Conservation (phyloP, 1,284 basidiomycete species). For the Moniliophthora roreri region DNA sequence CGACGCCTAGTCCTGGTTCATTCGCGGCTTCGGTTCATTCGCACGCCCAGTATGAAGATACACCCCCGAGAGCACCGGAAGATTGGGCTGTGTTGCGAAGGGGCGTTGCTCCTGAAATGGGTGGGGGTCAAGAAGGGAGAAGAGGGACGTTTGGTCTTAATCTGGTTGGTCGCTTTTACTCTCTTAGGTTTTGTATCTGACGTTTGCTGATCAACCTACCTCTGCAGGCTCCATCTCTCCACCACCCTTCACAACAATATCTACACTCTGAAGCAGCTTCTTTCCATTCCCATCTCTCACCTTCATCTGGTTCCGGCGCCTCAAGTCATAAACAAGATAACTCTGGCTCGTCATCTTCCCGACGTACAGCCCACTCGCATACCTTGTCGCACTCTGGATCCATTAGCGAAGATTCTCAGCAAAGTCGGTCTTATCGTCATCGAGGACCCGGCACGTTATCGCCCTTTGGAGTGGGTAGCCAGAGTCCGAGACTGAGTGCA, state of each 20-base stretch:
- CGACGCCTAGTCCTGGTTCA: conserved; percentile 30
- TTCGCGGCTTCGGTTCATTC: conserved; percentile 18
- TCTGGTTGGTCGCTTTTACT: conserved; percentile 37
- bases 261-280: conserved; percentile 57
- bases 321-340: conserved; percentile 39
- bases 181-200: conserved; percentile 6
- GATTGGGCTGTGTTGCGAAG: conserved; percentile 55
- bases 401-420: neutral
- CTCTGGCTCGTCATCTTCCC: conserved; percentile 47
- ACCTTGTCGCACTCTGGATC: conserved; percentile 23
- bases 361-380: conserved; percentile 45
- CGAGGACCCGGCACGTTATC: neutral
- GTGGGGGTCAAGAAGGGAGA: conserved; percentile 31
- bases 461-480: neutral
- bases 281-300: conserved; percentile 58
- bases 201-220: conserved; percentile 1
- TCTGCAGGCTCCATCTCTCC: conserved; percentile 37
- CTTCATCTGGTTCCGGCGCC: conserved; percentile 49
- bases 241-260: conserved; percentile 36
- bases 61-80: conserved; percentile 55
- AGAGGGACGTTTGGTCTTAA: conserved; percentile 55
- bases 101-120: conserved; percentile 18
- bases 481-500: neutral
- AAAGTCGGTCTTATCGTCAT: conserved; percentile 17
- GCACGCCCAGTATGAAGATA: conserved; percentile 51